Percentiles rank a stretch among this genome's conserved stretches.
phyloP scores from a whole-genome alignment of 163 green algal genomes.

The Trebouxia gelatinosa region DNA sequence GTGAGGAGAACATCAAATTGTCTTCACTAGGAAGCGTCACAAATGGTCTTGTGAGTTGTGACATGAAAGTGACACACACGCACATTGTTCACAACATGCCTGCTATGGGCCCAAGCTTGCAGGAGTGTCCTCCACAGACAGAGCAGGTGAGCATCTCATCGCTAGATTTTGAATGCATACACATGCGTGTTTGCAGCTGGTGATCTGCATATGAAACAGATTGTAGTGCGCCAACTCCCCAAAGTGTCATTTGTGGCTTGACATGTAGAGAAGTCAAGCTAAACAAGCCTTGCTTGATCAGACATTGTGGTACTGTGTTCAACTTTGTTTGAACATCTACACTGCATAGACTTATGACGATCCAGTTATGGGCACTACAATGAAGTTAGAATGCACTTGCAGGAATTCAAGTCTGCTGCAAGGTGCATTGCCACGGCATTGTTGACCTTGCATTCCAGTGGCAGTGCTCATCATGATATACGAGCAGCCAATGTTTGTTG shows the following conservation, averaged over 20 bases:
- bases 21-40: neutral
- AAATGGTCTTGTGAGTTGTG: conserved; percentile 10
- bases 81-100: conserved; percentile 2
- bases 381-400: neutral
- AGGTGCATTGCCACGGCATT: conserved; percentile 5
- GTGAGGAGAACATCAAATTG: neutral
- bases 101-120: neutral
- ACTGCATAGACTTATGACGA: too few relatives aligned
- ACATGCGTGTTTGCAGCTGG: neutral
- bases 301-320: neutral
- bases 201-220: neutral
- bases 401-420: conserved; percentile 3
- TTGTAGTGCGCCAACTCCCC: too few relatives aligned
- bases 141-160: conserved; percentile 6
- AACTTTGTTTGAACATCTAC: neutral
- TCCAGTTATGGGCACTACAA: too few relatives aligned
- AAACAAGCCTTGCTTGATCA: neutral
- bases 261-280: neutral
- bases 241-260: too few relatives aligned
- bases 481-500: conserved; percentile 13
- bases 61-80: neutral
- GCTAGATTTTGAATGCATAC: neutral
- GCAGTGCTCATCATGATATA: conserved; percentile 13
- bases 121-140: conserved; percentile 11
- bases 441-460: conserved; percentile 1